Base-by-base conservation (phyloP, 1,284 basidiomycete species). In the Pseudozyma hubeiensis region DNA sequence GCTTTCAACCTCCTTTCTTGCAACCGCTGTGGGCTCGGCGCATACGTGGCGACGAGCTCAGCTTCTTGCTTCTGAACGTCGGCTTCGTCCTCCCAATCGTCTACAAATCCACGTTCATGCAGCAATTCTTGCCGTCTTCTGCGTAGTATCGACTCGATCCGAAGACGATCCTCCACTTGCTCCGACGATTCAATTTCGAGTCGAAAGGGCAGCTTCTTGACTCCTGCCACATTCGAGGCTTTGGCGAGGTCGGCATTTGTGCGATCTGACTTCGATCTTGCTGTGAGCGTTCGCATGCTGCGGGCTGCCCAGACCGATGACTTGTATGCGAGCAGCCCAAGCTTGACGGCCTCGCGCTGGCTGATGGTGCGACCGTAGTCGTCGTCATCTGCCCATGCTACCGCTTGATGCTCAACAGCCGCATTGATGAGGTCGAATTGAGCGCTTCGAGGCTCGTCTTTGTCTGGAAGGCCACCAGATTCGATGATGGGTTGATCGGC, bases 381-480 rank as follows among this genome's bases (percentile, higher is more conserved):
- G 34, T 81, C 80, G 39, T 81, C 80, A 46, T 81, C 80, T 13
- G 80, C 80, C 80, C 80, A 81, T 10, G 63, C 53, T 6, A 81
- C 74, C 8, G 80, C 75, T 40, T 74, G 55, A 10, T 67, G 63
- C 16, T 64, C 50, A 17, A 73, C 72, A 13, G 73, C 66, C 3
- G 62, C 61, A 17, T 64, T 76, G 52, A 81, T 69, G 14, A 76
- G 68, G 46, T 77, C 76, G 33, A 77, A 81, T 40, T 69, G 67
- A 4, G 70, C 71, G n/a, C 66, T 58, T 40, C 66, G 59, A 17
- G 80, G 70, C 53, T 73, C 65, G n/a, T 75, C 74, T 11, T 58
- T 49, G 45, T 78, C 72, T 35, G 69, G 53, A 10, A 80, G 67
- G 3, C 65, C 66, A 6, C 77, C 80, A 5, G 45, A 11, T 17